Percentiles rank a stretch among this genome's conserved stretches.
Conservation (phyloP, 768 basidiomycete genomes). For the Boletus reticulatus region DNA sequence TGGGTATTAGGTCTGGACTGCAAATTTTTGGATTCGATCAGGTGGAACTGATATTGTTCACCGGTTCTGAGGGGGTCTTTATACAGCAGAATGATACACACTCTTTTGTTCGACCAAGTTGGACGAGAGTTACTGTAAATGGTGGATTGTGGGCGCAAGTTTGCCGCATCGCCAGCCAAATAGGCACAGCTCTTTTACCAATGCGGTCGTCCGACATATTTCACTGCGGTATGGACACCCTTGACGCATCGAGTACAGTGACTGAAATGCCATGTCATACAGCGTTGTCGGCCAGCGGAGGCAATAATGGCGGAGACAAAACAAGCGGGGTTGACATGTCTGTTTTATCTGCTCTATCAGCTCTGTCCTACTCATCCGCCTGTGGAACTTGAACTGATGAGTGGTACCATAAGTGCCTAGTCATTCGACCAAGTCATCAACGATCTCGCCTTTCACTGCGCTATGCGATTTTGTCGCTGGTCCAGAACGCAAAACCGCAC, state of each 20-base stretch:
- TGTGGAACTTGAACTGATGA: no score
- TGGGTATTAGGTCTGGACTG: neutral
- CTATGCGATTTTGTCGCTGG: neutral
- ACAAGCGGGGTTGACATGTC: neutral
- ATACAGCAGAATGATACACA: neutral
- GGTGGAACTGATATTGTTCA: neutral
- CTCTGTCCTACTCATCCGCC: neutral
- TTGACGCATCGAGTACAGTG: neutral
- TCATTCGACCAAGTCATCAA: neutral
- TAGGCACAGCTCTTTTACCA: neutral
- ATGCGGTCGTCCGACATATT: neutral
- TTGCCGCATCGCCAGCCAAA: neutral
- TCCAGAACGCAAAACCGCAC: neutral
- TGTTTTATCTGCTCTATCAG: neutral
- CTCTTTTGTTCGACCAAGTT: conserved; percentile 3
- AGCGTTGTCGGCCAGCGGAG: neutral
- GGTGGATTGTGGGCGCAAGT: conserved; percentile 1
- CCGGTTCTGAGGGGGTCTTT: neutral
- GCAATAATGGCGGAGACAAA: neutral
- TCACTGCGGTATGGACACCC: neutral
- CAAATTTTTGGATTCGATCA: neutral
- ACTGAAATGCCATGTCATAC: neutral
- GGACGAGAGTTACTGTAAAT: neutral
- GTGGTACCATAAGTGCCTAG: neutral
- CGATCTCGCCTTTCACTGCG: neutral